Evolutionary conservation across 225 moss, liverwort and hornwort species (phyloP), one percentile per base, ranked within the genome.

Genomic region (Marchantia polymorpha): DNA sequence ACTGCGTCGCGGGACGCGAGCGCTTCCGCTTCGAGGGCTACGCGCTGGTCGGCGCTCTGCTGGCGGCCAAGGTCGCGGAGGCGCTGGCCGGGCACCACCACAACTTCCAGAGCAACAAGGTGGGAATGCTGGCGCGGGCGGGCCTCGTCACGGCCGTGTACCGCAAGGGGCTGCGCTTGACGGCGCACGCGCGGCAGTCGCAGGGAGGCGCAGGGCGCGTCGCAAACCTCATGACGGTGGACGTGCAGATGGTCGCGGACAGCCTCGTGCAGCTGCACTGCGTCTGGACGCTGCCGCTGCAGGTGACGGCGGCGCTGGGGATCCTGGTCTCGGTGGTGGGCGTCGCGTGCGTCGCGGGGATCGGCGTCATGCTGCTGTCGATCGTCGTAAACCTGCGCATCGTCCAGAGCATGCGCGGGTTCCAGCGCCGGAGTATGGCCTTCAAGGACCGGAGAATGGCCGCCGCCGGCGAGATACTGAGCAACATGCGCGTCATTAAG

Each of bases 141-240:
- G 83, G 86, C 15, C 82, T 94, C 74, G 88, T 89, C 11, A 56
- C 94, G 0, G 83, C 89, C 29, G 89, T 94, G 60, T 94, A 92
- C 49, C 85, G 87, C 12, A 94, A 92, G 78, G 92, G 94, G 12
- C 82, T 92, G 74, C 84, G 88, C 39, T 87, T 94, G 56, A 39
- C 39, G 3, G 2, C 39, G 83, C 94, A 47, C 85, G 73, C 64
- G 67, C 83, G 94, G 3, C 80, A 84, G 48, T 84, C 76, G 19
- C 92, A 92, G 77, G 92, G 94, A 10, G n/a, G n/a, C n/a, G 69
- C 90, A 0, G 92, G 94, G 11, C 89, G 89, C 75, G 92, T 94
- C 46, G 91, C 91, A 69, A 94, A 92, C 67, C 92, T 91, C 83
- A 91, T 94, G 92, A 72, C 90, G 20, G 89, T 91, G 13, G 94